Evolutionary conservation across 345 rosid species (phyloP), one percentile per base, ranked within the genome.

Genomic region (Cardamine resedifolia): DNA sequence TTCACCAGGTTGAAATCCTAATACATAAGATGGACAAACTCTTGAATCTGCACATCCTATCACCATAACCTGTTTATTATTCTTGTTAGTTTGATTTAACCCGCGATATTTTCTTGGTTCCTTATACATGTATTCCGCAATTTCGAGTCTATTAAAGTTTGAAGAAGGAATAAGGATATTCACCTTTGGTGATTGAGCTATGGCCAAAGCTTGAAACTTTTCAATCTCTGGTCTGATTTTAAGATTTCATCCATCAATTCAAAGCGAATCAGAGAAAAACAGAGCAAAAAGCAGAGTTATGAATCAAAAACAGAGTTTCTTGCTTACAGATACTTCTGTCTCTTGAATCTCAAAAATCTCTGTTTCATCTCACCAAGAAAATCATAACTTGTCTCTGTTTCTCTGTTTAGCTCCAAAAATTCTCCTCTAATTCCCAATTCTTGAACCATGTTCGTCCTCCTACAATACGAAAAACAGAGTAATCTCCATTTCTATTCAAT

Each of bases 31-130:
- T 63, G 97, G 97, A 64, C 97, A 91, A 24, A 89, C 96, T 78
- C 98, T 83, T 65, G 98, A 94, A 73, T 94, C 98, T 79, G 85
- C 95, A 86, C 97, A 94, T 52, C 96, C 96, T 69, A 94, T 87
- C 64, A 89, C 96, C 97, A 89, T 88, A 59, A 94, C 88, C 98
- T 91, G 81, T 75, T 10, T 31, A 55, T 66, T 65, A 34, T 68
- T 12, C 59, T 19, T 68, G 78, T 81, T 55, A 87, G 85, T 41
- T 68, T 43, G 50, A 61, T 30, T 28, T 68, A 38, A 79, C 0
- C 12, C 2, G 3, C 23, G 0, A 21, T 31, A 39, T 20, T 30
- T 41, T 68, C 44, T 28, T 30, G 9, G 38, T 23, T 15, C 38
- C 8, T 48, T 26, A 49, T 26, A 7, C 43, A 7, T 28, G 26